phyloP scores from a whole-genome alignment of 2,329 filamentous ascomycete genomes.

The Colletotrichum sp. region DNA sequence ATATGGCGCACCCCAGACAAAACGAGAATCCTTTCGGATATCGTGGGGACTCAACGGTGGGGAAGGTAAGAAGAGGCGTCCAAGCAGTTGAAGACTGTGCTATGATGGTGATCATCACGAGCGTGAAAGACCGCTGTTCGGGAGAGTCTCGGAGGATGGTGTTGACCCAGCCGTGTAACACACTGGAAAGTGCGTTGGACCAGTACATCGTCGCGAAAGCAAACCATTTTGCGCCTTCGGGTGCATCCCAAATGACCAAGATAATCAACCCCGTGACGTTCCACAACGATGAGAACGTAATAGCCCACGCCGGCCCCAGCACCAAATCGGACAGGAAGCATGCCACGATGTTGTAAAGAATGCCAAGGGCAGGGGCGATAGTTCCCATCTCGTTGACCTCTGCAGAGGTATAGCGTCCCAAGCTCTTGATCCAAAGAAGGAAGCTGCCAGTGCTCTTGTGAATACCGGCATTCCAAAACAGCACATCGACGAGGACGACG shows the following conservation, averaged over 20 bases:
- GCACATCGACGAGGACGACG: slow-evolving; percentile 39
- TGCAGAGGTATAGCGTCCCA: slow-evolving; percentile 47
- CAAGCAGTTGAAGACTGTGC: slow-evolving; percentile 60
- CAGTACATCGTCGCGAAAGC: slow-evolving; percentile 45
- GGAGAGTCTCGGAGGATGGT: slow-evolving; percentile 14
- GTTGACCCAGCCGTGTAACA: slow-evolving; percentile 18
- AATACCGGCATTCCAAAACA: slow-evolving; percentile 56
- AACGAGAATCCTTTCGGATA: slow-evolving; percentile 52
- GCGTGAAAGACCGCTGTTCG: slow-evolving; percentile 14
- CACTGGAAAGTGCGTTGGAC: slow-evolving; percentile 13
- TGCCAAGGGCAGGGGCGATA: slow-evolving; percentile 8
- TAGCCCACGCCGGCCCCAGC: slow-evolving; percentile 36
- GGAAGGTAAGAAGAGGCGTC: slow-evolving; percentile 58
- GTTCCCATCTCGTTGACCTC: slow-evolving; percentile 55
- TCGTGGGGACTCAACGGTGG: slow-evolving; percentile 46
- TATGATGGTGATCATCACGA: slow-evolving; percentile 38
- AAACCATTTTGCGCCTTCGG: slow-evolving; percentile 59
- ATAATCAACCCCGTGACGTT: slow-evolving; percentile 33
- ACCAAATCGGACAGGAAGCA: slow-evolving; percentile 18
- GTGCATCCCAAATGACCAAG: slow-evolving; percentile 60
- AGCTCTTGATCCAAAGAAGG: slow-evolving; percentile 45
- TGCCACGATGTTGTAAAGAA: slow-evolving; percentile 7
- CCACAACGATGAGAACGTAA: slow-evolving; percentile 13
- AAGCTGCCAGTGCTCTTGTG: slow-evolving; percentile 39
- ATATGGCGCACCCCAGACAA: slow-evolving; percentile 11